Evolutionary conservation across 1,284 basidiomycete genomes (phyloP), one percentile per base, ranked within the genome.

Genomic region (Pisolithus thermaeus): DNA sequence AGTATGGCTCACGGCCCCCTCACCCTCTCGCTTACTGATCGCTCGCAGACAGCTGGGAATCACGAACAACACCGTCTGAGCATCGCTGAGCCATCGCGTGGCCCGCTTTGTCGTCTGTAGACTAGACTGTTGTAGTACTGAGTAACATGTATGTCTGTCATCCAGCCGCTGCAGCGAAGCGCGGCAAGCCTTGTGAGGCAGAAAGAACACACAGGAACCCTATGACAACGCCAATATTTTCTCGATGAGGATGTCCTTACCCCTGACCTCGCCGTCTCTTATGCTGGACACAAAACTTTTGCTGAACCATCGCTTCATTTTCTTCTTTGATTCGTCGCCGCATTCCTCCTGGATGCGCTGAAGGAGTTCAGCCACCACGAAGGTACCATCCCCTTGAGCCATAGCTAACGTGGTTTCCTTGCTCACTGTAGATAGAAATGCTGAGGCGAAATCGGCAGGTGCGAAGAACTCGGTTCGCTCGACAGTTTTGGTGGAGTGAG

Each of bases 311-410:
- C 55, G 61, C 63, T 76, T 81, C 43, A 89, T 62, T 41, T 52
- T 69, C 20, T 58, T 60, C 48, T 65, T 70, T 51, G 72, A 70
- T n/a, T 64, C 66, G 3, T 65, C 67, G 16, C 63, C 65, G 2
- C 72, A 75, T 8, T 74, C 74, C 49, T 69, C 65, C 28, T 70
- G 60, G 36, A 92, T 67, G 23, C 83, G 79, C 58, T 84, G 83
- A 56, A 87, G 79, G 40, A 93, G 68, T 65, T 90, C 90, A 0
- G 87, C 83, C 2, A 92, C 72, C 4, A 94, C 80, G 59, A 94
- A 94, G 2, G 85, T 78, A 1, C 90, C 92, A 44, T 83, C 68
- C 54, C 81, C 71, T 65, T 78, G 66, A 28, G 87, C 89, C 69
- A 92, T 80, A 22, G 73, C 73, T 8, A 82, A 60, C 1, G 77